Percentiles rank a stretch among this genome's conserved stretches.
These are phyloP conservation scores for Colletotrichum magnum DNA, from an alignment of 2,329 filamentous ascomycete species.

Conservation along the genomic window DNA sequence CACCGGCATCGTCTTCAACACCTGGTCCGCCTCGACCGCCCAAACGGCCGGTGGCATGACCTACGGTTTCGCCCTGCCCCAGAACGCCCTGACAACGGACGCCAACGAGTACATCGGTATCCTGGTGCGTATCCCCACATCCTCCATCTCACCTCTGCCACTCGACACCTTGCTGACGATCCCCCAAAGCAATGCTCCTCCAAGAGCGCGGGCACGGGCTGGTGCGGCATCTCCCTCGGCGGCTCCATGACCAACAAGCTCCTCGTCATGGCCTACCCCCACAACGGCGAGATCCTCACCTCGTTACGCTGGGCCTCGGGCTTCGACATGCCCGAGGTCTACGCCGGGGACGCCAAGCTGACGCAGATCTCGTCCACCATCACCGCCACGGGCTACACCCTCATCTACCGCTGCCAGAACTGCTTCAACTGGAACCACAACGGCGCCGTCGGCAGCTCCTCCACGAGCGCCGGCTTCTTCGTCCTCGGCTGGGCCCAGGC, in stretches of 20 bases:
- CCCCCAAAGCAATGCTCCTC: slow-evolving; percentile 59
- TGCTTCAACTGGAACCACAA: slow-evolving; percentile 69
- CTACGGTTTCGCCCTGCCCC: slow-evolving; percentile 69
- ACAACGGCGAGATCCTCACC: slow-evolving; percentile 66
- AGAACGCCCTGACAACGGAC: slow-evolving; percentile 60
- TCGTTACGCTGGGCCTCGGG: slow-evolving; percentile 71
- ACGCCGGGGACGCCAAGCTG: slow-evolving; percentile 73
- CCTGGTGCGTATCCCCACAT: slow-evolving; percentile 56
- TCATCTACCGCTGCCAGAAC: slow-evolving; percentile 76
- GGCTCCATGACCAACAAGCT: slow-evolving; percentile 71
- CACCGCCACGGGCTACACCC: slow-evolving; percentile 70
- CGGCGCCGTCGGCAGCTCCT: slow-evolving; percentile 57
- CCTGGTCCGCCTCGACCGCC: slow-evolving; percentile 56
- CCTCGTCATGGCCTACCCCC: slow-evolving; percentile 71
- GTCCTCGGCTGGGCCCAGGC: slow-evolving; percentile 71
- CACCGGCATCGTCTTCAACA: slow-evolving; percentile 68
- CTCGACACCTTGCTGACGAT: neutral
- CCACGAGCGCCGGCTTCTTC: slow-evolving; percentile 59
- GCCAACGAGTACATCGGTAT: slow-evolving; percentile 72
- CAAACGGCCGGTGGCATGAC: slow-evolving; percentile 60
- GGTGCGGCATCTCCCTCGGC: slow-evolving; percentile 70
- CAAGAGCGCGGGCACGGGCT: slow-evolving; percentile 63
- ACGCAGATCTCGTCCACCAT: slow-evolving; percentile 72
- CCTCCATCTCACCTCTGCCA: too few relatives aligned
- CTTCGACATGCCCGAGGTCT: slow-evolving; percentile 71